phyloP scores from a whole-genome alignment of 148 eudicot genomes.

The Camellia lanceoleosa region DNA sequence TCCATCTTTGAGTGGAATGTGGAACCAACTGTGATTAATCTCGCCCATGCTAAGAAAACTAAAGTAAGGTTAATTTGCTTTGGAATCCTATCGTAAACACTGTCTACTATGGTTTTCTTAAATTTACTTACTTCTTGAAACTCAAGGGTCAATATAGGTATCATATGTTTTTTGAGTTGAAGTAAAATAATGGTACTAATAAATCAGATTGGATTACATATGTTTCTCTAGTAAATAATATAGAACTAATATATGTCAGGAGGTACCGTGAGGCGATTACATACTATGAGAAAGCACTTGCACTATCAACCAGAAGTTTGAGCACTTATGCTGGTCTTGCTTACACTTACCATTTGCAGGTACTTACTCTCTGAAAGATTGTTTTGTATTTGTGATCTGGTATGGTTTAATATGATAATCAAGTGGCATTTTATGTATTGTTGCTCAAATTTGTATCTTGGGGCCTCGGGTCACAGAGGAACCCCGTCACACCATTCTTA shows the following conservation, averaged over 20 bases:
- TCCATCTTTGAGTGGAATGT: conserved; percentile 67
- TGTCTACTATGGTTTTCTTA: neutral
- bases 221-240: neutral
- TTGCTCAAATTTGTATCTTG: conserved; percentile 14
- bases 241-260: conserved; percentile 39
- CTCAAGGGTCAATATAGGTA: neutral
- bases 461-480: conserved; percentile 75
- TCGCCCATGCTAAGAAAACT: conserved; percentile 85
- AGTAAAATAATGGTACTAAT: neutral
- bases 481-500: conserved; percentile 71
- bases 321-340: conserved; percentile 98
- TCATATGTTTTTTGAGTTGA: neutral
- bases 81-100: neutral
- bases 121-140: neutral
- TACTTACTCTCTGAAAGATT: conserved; percentile 5
- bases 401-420: neutral
- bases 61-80: conserved; percentile 42
- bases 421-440: neutral
- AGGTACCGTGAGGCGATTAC: conserved; percentile 72
- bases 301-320: conserved; percentile 80
- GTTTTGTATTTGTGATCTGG: neutral
- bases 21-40: conserved; percentile 90
- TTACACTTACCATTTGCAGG: conserved; percentile 97
- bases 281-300: conserved; percentile 86
- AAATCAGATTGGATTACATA: too few species aligned